These are phyloP conservation scores for Synchytrium microbalum DNA, from an alignment of 371 early-diverging fungal genomes.

Conservation along the genomic window DNA sequence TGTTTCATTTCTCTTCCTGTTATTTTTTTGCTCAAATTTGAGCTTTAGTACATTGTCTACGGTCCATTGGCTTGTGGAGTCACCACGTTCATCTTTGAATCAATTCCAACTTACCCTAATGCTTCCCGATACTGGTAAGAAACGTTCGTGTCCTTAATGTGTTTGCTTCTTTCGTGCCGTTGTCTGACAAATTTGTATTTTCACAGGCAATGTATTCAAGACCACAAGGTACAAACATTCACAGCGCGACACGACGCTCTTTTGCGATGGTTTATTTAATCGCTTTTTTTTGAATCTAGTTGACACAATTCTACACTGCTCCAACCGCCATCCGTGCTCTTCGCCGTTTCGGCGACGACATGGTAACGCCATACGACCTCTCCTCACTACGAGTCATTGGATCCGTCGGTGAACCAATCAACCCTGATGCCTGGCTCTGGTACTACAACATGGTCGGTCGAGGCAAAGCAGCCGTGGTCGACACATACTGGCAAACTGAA, in stretches of 20 bases:
- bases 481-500: conserved; percentile 58
- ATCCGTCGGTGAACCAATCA: conserved; percentile 97
- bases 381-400: conserved; percentile 83
- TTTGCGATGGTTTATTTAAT: conserved; percentile 12
- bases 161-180: too few relatives aligned
- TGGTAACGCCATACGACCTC: conserved; percentile 65
- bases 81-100: conserved; percentile 84
- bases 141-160: conserved; percentile 3
- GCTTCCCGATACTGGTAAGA: conserved; percentile 74
- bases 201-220: conserved; percentile 48
- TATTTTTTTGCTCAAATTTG: too few relatives aligned
- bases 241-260: neutral
- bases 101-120: conserved; percentile 80
- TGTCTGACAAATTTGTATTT: too few relatives aligned
- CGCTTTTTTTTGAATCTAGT: conserved; percentile 56
- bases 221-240: too few relatives aligned
- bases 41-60: conserved; percentile 90
- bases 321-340: conserved; percentile 97
- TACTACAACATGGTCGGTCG: conserved; percentile 84
- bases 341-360: conserved; percentile 76
- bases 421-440: conserved; percentile 97
- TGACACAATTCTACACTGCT: conserved; percentile 97
- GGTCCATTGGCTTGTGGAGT: conserved; percentile 80
- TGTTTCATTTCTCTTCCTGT: too few relatives aligned
- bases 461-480: conserved; percentile 83